phyloP scores from a whole-genome alignment of 1,139 yeast species.

The Blastobotrys raffinosifermentans region DNA sequence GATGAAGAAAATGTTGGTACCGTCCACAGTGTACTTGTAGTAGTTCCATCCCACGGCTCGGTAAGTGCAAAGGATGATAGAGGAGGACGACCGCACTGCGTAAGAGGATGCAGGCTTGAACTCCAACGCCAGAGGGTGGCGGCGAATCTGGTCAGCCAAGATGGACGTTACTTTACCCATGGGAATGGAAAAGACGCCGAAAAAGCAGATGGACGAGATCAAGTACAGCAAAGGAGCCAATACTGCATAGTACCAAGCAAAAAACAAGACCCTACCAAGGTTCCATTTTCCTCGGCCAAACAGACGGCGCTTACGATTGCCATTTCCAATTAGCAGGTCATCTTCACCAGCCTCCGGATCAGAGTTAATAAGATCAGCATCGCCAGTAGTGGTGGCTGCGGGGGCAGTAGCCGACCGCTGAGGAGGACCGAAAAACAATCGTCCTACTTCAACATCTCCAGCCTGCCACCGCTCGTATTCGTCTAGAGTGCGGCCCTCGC shows the following conservation, averaged over 20 bases:
- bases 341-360: conserved; percentile 20
- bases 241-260: conserved; percentile 60
- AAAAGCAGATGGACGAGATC: conserved; percentile 65
- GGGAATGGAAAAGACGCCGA: conserved; percentile 84
- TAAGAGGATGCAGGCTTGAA: conserved; percentile 58
- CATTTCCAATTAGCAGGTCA: conserved; percentile 13
- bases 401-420: conserved; percentile 2
- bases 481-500: conserved; percentile 77
- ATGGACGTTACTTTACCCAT: conserved; percentile 75
- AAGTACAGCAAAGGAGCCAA: conserved; percentile 61
- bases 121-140: conserved; percentile 83
- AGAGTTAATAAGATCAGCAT: conserved; percentile 13
- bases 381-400: conserved; percentile 7
- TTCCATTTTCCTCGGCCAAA: conserved; percentile 96
- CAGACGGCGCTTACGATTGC: conserved; percentile 41
- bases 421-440: conserved; percentile 63
- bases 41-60: conserved; percentile 89
- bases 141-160: conserved; percentile 69
- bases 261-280: conserved; percentile 73
- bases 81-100: conserved; percentile 38
- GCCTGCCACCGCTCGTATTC: conserved; percentile 90
- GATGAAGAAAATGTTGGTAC: conserved; percentile 88
- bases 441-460: conserved; percentile 53
- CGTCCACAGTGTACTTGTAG: conserved; percentile 93
- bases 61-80: conserved; percentile 71